Percentiles rank a stretch among this genome's conserved stretches.
These are phyloP conservation scores for Puccinia coronata DNA, from an alignment of 1,284 basidiomycete species.

Conservation along the genomic window DNA sequence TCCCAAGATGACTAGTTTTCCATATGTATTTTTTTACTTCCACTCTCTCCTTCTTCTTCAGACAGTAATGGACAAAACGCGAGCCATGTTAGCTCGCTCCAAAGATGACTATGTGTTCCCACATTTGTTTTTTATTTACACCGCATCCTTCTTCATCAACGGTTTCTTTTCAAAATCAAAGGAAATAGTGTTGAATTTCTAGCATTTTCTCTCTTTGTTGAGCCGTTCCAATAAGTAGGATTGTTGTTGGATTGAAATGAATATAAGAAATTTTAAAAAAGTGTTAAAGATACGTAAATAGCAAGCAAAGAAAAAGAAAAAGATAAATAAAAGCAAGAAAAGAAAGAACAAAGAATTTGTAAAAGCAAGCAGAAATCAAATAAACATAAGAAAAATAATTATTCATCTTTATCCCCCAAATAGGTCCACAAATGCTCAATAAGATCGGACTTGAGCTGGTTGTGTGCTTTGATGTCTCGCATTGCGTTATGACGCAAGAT, in stretches of 20 bases:
- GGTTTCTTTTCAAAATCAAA: too few relatives aligned
- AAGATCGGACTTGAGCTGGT: not conserved
- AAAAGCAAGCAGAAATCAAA: not conserved
- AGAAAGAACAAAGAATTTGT: not conserved
- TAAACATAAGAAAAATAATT: not conserved
- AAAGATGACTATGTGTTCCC: not conserved
- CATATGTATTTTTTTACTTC: too few relatives aligned
- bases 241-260: not conserved
- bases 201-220: too few relatives aligned
- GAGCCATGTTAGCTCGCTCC: too few relatives aligned
- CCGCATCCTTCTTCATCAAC: too few relatives aligned
- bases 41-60: too few relatives aligned
- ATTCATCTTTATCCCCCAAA: not conserved
- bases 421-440: slow-evolving; percentile 4
- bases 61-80: not conserved
- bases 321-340: too few relatives aligned
- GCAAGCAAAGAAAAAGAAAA: not conserved
- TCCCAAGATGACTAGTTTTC: too few relatives aligned
- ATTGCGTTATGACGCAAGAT: not conserved
- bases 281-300: not conserved
- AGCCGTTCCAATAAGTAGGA: not conserved
- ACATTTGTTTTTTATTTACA: too few relatives aligned
- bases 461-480: not conserved
- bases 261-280: not conserved
- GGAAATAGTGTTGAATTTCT: too few relatives aligned